These are phyloP conservation scores for Heliosperma pusillum DNA, from an alignment of 148 eudicot species.

Conservation along the genomic window DNA sequence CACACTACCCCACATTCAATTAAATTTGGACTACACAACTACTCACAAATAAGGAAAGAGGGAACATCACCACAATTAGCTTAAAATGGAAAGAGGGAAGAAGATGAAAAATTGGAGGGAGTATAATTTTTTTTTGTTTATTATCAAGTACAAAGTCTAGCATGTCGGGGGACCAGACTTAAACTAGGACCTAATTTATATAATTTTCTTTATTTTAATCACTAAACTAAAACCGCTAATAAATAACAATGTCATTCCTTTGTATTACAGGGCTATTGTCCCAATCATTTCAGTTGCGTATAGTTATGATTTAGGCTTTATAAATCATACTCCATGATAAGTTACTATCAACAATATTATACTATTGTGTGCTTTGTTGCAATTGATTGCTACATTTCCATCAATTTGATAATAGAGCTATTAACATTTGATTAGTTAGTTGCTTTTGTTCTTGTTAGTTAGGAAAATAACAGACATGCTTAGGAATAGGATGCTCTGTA, in stretches of 20 bases:
- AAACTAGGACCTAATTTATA: neutral
- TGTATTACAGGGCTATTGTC: slow-evolving; percentile 4
- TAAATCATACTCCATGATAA: slow-evolving; percentile 4
- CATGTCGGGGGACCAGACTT: neutral
- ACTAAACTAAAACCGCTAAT: slow-evolving; percentile 1
- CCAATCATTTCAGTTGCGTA: slow-evolving; percentile 4
- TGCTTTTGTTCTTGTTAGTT: slow-evolving; percentile 30
- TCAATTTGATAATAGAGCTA: slow-evolving; percentile 12
- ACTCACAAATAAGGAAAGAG: too few species aligned
- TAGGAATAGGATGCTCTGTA: slow-evolving; percentile 17
- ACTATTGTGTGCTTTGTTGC: slow-evolving; percentile 2
- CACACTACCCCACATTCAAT: too few species aligned
- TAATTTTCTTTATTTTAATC: neutral
- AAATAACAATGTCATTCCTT: slow-evolving; percentile 5
- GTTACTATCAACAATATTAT: neutral
- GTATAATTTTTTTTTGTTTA: too few species aligned
- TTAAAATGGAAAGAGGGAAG: too few species aligned
- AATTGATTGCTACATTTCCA: slow-evolving; percentile 17
- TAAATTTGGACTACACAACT: too few species aligned
- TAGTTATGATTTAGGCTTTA: slow-evolving; percentile 2
- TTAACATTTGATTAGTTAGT: slow-evolving; percentile 11
- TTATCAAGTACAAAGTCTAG: too few species aligned
- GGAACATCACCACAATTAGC: too few species aligned
- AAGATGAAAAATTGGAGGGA: too few species aligned
- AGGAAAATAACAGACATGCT: slow-evolving; percentile 22